A percentile compares a stretch with the other conserved stretches of the same genome.
Conservation (phyloP, 805 yeast species). For the Suhomyces sp. region DNA sequence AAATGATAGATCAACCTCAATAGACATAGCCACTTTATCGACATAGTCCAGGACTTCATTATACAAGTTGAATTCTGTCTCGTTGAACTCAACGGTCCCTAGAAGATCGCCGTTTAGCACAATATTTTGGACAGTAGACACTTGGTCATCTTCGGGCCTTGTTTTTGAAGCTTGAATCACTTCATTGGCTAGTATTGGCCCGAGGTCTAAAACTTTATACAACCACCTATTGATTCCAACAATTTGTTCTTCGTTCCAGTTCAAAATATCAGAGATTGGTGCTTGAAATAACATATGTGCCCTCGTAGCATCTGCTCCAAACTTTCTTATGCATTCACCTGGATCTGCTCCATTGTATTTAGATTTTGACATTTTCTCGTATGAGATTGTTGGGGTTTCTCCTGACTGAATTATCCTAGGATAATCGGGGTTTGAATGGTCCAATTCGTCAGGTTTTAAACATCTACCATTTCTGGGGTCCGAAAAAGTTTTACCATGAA, state of each 20-base stretch:
- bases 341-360: constrained; percentile 96
- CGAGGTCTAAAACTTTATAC: constrained; percentile 47
- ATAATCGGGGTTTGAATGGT: constrained; percentile 33
- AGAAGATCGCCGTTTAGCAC: constrained; percentile 18
- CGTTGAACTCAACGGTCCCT: constrained; percentile 27
- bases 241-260: constrained; percentile 89
- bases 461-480: constrained; percentile 75
- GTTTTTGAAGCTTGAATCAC: not conserved
- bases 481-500: constrained; percentile 81
- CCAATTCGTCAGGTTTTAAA: constrained; percentile 76
- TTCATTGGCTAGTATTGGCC: constrained; percentile 15
- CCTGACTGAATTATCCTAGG: constrained; percentile 55
- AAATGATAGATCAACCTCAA: constrained; percentile 57
- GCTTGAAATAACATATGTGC: constrained; percentile 94
- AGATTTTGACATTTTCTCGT: constrained; percentile 95
- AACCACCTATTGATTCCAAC: constrained; percentile 90
- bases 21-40: constrained; percentile 55
- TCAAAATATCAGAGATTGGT: constrained; percentile 74
- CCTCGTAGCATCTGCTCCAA: constrained; percentile 93
- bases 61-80: constrained; percentile 54
- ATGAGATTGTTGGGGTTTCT: constrained; percentile 52
- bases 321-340: constrained; percentile 61
- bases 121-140: constrained; percentile 15
- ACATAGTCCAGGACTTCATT: constrained; percentile 53
- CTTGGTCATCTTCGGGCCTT: not conserved